Evolutionary conservation across 1,284 basidiomycete species (phyloP).

Genomic region (Trichosporon asahii): DNA sequence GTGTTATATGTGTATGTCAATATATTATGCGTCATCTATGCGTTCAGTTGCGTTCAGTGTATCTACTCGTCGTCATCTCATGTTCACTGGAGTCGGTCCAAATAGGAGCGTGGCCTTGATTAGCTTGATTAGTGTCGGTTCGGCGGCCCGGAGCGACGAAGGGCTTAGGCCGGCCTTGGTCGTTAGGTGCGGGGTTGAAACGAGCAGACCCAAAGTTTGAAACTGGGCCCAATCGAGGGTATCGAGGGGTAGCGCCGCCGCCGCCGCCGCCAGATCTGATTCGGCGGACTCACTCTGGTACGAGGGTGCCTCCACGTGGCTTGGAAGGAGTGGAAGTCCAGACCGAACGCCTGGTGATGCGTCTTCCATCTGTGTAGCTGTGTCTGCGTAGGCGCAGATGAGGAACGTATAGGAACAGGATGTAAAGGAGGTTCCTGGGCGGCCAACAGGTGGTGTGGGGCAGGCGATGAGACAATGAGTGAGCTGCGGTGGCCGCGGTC

Average conservation of each 20-base stretch:
- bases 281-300: not conserved
- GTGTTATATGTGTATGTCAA: not conserved
- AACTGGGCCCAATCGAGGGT: not conserved
- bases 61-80: not conserved
- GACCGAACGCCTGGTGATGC: not conserved
- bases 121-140: no score
- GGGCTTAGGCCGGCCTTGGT: no score
- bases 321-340: not conserved
- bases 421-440: not conserved
- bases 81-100: not conserved
- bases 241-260: no score
- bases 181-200: not conserved
- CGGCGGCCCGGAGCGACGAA: no score
- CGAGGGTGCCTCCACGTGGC: not conserved
- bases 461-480: not conserved
- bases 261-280: no score
- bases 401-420: not conserved
- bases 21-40: not conserved
- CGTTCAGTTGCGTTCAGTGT: not conserved
- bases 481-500: not conserved
- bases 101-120: no score
- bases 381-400: not conserved
- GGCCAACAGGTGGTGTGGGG: not conserved
- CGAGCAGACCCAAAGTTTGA: not conserved
- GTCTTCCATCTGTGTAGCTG: not conserved